phyloP scores from a whole-genome alignment of 495 filamentous ascomycete genomes.

The Xylaria nigripes region DNA sequence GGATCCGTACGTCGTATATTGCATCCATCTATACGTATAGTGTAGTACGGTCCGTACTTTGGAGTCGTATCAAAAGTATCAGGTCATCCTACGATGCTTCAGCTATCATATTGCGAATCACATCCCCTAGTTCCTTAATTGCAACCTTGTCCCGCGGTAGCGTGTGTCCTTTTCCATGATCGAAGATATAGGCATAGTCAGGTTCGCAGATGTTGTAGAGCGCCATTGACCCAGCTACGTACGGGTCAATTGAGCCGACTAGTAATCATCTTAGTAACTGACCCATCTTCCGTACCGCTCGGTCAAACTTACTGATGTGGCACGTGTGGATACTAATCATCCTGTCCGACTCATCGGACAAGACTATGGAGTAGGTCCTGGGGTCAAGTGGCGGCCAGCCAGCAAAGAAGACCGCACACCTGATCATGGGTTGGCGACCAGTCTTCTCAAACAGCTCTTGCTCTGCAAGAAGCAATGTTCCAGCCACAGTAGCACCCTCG shows the following conservation, averaged over 20 bases:
- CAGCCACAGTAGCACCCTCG: conserved; percentile 52
- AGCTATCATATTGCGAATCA: conserved; percentile 33
- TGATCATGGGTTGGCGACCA: conserved; percentile 43
- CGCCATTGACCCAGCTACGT: conserved; percentile 47
- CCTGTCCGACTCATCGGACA: conserved; percentile 45
- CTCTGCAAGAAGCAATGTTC: conserved; percentile 47
- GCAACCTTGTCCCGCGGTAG: conserved; percentile 44
- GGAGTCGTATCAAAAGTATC: neutral
- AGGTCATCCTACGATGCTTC: conserved; percentile 8
- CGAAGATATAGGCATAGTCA: conserved; percentile 49
- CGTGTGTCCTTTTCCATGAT: conserved; percentile 51
- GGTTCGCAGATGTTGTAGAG: conserved; percentile 53
- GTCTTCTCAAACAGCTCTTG: conserved; percentile 36
- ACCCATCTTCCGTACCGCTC: neutral
- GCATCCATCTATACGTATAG: no score
- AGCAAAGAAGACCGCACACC: conserved; percentile 49
- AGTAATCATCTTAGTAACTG: conserved; percentile 12
- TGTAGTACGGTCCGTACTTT: no score
- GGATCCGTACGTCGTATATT: no score
- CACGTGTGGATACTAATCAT: conserved; percentile 48
- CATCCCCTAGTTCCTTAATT: conserved; percentile 42
- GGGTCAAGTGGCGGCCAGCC: conserved; percentile 51
- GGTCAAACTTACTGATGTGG: conserved; percentile 43
- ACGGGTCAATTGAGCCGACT: conserved; percentile 51
- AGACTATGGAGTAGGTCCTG: conserved; percentile 35